These are phyloP conservation scores for Podospora fimiseda DNA, from an alignment of 495 filamentous ascomycete species.

Conservation along the genomic window DNA sequence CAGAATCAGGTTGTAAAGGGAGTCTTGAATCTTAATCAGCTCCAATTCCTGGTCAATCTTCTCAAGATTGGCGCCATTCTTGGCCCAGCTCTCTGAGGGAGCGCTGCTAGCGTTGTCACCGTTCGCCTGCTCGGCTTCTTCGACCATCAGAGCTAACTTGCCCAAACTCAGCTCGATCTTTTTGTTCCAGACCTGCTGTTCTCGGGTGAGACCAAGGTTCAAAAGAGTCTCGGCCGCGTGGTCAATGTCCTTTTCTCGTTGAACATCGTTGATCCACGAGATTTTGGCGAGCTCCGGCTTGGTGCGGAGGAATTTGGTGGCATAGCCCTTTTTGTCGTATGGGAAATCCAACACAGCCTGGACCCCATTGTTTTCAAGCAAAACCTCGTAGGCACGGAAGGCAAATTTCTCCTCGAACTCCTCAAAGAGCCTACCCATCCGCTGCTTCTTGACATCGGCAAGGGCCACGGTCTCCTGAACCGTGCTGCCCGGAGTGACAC, in stretches of 20 bases:
- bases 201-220: constrained; percentile 54
- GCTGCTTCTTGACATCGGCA: constrained; percentile 30
- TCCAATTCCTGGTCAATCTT: constrained; percentile 55
- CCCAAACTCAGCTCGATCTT: constrained; percentile 85
- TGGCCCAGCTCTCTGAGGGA: constrained; percentile 20
- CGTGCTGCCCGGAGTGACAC: constrained; percentile 17
- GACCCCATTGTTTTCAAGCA: constrained; percentile 59
- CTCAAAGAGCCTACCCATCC: constrained; percentile 57
- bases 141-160: constrained; percentile 71
- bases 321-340: constrained; percentile 52
- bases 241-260: constrained; percentile 62
- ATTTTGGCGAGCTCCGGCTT: constrained; percentile 64
- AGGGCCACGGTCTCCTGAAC: constrained; percentile 23
- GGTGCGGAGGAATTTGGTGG: constrained; percentile 69
- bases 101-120: constrained; percentile 30
- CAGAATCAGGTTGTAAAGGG: constrained; percentile 51
- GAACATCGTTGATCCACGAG: constrained; percentile 92
- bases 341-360: constrained; percentile 62
- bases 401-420: constrained; percentile 73
- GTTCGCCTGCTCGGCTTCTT: constrained; percentile 29
- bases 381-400: constrained; percentile 67
- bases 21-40: constrained; percentile 66
- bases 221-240: constrained; percentile 62
- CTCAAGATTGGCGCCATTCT: constrained; percentile 30
- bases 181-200: constrained; percentile 77